Conservation (phyloP, 164 flowering plant species). For the Liriodendron chinense region DNA sequence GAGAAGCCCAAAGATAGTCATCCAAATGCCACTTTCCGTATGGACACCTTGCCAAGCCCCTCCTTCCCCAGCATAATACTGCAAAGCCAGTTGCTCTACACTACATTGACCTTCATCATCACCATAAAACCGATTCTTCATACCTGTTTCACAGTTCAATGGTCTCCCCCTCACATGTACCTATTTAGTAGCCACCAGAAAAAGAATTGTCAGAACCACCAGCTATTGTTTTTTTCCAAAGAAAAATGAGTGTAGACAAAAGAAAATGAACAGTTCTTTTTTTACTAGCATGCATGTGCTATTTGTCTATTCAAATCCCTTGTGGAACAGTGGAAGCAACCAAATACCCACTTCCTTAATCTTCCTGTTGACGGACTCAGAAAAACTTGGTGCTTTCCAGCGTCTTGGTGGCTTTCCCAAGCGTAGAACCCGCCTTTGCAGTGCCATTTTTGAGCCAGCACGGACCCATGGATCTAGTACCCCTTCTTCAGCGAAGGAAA, state of each 20-base stretch:
- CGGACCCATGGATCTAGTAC: slow-evolving; percentile 84
- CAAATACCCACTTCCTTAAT: slow-evolving; percentile 62
- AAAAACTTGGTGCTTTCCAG: slow-evolving; percentile 79
- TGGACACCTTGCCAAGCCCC: slow-evolving; percentile 94
- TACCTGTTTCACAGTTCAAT: slow-evolving; percentile 65
- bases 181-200: slow-evolving; percentile 27
- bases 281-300: background rate
- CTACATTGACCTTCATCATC: slow-evolving; percentile 92
- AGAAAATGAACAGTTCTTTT: background rate
- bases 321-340: background rate
- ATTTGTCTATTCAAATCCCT: no score
- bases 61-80: slow-evolving; percentile 81
- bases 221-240: background rate
- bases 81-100: slow-evolving; percentile 87
- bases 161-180: slow-evolving; percentile 82
- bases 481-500: slow-evolving; percentile 80
- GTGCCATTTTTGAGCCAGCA: slow-evolving; percentile 84
- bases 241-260: background rate
- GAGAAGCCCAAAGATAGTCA: slow-evolving; percentile 85
- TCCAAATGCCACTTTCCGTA: slow-evolving; percentile 93
- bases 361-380: slow-evolving; percentile 56
- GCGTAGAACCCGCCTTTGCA: slow-evolving; percentile 83
- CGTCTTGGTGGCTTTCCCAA: slow-evolving; percentile 96
- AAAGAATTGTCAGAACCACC: slow-evolving; percentile 4
- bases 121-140: slow-evolving; percentile 78